A percentile compares a stretch with the other conserved stretches of the same genome.
Evolutionary conservation across 169 alveolate species (phyloP).

Genomic region (Nephromyces sp.): DNA sequence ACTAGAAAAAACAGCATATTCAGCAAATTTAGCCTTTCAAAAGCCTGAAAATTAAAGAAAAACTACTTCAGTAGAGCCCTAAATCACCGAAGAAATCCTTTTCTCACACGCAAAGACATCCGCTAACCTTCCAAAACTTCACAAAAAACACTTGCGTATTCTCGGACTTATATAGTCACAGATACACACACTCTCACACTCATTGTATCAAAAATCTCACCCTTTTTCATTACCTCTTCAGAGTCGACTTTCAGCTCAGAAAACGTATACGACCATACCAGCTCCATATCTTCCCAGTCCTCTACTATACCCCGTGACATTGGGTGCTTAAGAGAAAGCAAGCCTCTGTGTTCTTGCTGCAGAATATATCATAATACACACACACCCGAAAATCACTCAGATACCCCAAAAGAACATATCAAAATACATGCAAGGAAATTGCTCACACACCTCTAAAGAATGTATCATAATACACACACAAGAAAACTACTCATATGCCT

Average conservation of each 20-base stretch:
- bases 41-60: too few species aligned
- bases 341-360: slow-evolving; percentile 53
- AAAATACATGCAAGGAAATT: too few species aligned
- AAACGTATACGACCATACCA: slow-evolving; percentile 94
- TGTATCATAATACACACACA: background rate
- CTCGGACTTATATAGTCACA: background rate
- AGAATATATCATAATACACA: background rate
- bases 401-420: too few species aligned
- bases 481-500: background rate
- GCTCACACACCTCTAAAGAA: too few species aligned
- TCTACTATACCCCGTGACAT: slow-evolving; percentile 77
- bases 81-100: too few species aligned
- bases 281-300: slow-evolving; percentile 98
- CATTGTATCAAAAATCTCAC: slow-evolving; percentile 46
- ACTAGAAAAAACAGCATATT: too few species aligned
- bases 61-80: too few species aligned
- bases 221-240: slow-evolving; percentile 64
- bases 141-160: too few species aligned
- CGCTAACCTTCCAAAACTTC: too few species aligned
- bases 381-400: too few species aligned
- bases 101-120: too few species aligned
- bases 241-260: slow-evolving; percentile 91
- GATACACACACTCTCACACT: background rate
- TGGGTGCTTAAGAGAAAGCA: slow-evolving; percentile 61
- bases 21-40: too few species aligned